Percentiles rank a stretch among this genome's conserved stretches.
Evolutionary conservation across 805 yeast genomes (phyloP).

Genomic region (Candida saitoana): DNA sequence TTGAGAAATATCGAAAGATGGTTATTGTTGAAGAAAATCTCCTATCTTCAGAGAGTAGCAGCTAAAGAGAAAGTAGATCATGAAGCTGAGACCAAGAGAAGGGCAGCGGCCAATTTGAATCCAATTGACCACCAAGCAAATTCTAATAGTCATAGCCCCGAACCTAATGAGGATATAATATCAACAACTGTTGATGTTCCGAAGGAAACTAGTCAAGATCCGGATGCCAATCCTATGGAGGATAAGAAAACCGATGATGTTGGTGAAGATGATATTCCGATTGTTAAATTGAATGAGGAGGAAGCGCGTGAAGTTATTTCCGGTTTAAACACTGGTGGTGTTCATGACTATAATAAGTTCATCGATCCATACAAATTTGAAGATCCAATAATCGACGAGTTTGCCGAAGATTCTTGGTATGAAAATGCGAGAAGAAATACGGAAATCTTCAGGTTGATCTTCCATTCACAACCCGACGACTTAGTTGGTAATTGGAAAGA

Average conservation of each 20-base stretch:
- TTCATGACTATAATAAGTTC: conserved; percentile 38
- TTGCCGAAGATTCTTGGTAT: conserved; percentile 83
- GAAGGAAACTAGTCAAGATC: background rate
- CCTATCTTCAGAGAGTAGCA: conserved; percentile 65
- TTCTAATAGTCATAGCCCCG: background rate
- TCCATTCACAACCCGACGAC: conserved; percentile 94
- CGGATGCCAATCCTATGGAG: background rate
- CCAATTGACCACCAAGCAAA: background rate
- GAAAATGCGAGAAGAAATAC: conserved; percentile 83
- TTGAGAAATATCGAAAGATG: conserved; percentile 57
- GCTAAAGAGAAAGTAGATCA: conserved; percentile 43
- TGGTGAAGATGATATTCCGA: conserved; percentile 25
- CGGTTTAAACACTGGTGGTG: conserved; percentile 34
- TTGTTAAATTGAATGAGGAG: conserved; percentile 40
- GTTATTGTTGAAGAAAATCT: conserved; percentile 65
- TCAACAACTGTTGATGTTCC: conserved; percentile 11
- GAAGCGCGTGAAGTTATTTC: conserved; percentile 41
- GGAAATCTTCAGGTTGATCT: conserved; percentile 71
- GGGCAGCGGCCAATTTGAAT: conserved; percentile 29
- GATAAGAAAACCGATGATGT: background rate
- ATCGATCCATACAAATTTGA: conserved; percentile 86
- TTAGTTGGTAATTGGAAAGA: conserved; percentile 86
- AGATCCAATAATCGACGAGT: conserved; percentile 81
- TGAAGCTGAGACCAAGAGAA: conserved; percentile 36
- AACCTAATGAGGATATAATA: conserved; percentile 6